A percentile compares a stretch with the other conserved stretches of the same genome.
phyloP scores from a whole-genome alignment of 257 asterid species.

The Leptodermis oblonga region DNA sequence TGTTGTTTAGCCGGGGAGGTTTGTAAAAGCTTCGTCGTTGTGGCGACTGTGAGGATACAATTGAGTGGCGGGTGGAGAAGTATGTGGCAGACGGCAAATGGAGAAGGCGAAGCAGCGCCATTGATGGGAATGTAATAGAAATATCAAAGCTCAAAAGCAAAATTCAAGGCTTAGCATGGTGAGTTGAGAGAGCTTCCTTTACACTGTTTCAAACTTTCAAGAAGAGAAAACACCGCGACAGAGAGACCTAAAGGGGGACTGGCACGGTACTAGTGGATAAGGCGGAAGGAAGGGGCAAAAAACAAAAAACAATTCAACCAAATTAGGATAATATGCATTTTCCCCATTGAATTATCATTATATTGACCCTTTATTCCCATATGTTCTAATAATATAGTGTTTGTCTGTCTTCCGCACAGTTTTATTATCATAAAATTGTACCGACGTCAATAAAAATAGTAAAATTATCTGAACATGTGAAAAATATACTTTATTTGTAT shows the following conservation, averaged over 20 bases:
- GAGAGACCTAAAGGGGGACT: neutral
- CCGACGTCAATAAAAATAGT: no score
- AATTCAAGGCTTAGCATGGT: neutral
- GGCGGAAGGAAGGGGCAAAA: neutral
- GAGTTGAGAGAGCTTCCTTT: neutral
- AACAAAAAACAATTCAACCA: no score
- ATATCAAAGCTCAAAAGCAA: neutral
- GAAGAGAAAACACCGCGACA: neutral
- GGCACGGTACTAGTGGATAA: neutral
- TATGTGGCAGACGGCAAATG: conserved; percentile 11
- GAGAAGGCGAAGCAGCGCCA: conserved; percentile 33
- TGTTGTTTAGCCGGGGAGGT: conserved; percentile 5
- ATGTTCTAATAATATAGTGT: no score
- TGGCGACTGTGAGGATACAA: conserved; percentile 8
- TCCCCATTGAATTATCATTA: no score
- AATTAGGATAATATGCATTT: no score
- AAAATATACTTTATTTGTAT: no score
- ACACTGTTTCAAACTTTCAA: no score
- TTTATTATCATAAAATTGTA: no score
- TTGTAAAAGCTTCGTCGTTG: conserved; percentile 4
- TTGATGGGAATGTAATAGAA: conserved; percentile 5
- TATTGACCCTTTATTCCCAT: no score
- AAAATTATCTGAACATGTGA: no score
- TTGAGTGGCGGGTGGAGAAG: conserved; percentile 12
- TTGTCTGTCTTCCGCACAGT: no score